Evolutionary conservation across 768 basidiomycete species (phyloP).

Genomic region (Lactarius hatsudake): DNA sequence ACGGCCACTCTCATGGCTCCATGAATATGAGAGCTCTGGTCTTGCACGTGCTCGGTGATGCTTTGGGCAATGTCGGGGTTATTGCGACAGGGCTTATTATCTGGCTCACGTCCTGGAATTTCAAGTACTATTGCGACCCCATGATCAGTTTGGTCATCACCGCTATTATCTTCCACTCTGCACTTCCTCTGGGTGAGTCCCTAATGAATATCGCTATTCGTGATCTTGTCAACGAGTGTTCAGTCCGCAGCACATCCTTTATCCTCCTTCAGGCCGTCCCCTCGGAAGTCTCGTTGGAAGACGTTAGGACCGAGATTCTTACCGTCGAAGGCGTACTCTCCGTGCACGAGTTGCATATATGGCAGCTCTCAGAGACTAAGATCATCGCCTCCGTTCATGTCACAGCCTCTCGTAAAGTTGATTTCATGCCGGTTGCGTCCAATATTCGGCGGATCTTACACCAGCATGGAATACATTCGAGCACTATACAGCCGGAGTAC

Average conservation of each 20-base stretch:
- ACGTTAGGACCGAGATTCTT: conserved; percentile 78
- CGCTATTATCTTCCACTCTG: conserved; percentile 93
- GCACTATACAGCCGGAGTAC: conserved; percentile 93
- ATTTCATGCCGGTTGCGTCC: conserved; percentile 89
- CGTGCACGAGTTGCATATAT: conserved; percentile 93
- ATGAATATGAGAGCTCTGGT: conserved; percentile 99
- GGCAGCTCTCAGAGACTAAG: conserved; percentile 95
- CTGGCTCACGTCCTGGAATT: conserved; percentile 82
- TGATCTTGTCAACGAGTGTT: conserved; percentile 22
- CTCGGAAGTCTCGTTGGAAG: conserved; percentile 82
- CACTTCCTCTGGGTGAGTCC: conserved; percentile 77
- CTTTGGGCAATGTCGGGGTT: conserved; percentile 96
- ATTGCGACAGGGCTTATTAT: conserved; percentile 94
- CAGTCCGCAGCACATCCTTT: conserved; percentile 88
- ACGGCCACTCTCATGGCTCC: conserved; percentile 51
- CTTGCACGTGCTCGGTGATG: conserved; percentile 94
- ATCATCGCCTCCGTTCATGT: conserved; percentile 96
- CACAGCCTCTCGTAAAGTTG: conserved; percentile 70
- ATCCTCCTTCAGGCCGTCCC: conserved; percentile 96
- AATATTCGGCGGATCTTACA: conserved; percentile 85
- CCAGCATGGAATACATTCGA: conserved; percentile 89
- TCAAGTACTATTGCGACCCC: conserved; percentile 92
- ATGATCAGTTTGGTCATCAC: conserved; percentile 92
- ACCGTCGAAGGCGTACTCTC: conserved; percentile 81
- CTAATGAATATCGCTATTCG: not conserved